Base-by-base conservation (phyloP, 768 basidiomycete species). In the Boletus sp. region DNA sequence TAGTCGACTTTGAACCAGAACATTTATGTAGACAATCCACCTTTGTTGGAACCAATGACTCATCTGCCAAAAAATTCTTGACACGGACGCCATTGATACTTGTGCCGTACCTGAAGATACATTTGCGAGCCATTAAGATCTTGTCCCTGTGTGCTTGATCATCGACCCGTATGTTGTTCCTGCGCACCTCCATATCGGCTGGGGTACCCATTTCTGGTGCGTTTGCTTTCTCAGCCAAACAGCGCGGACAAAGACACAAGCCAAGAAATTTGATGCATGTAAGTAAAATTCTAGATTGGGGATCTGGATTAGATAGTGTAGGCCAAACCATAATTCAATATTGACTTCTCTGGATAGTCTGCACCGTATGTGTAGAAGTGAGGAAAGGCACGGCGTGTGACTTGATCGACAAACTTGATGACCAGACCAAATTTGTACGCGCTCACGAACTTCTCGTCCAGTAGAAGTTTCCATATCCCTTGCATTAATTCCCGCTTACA, bases 401-500 rank as follows among this genome's bases (percentile, higher is more conserved):
- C 9, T 0, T 14, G 1, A 23, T 47, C 32, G 23, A 7, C 2
- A 15, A 14, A 47, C 7, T 33, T 33, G 32, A 47, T 29, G 3
- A 62, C 43, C 1, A 64, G 29, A 2, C 65, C 66, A 42, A 37
- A 15, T 10, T 37, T 10, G 41, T 64, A 68, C 3, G 59, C 64
- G 0, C 57, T 5, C 32, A 56, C 13, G 35, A 68, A 67, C 25
- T 61, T 45, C 1, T 61, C 58, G 27, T 64, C 51, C 0, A 68
- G 54, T 1, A 68, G 27, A 14, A 61, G 47, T 1, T 7, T 15
- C 56, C 55, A 64, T 13, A 62, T 39, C 3, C 33, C 64, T 23
- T 68, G 66, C 32, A 67, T 53, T 1, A 67, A 21, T 19, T 68
- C 66, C 0, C 54, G 54, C 27, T 59, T 60, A 15, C 56, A 59